Conservation (phyloP, 192 early-diverging fungal genomes). For the Coemansia nantahalensis region DNA sequence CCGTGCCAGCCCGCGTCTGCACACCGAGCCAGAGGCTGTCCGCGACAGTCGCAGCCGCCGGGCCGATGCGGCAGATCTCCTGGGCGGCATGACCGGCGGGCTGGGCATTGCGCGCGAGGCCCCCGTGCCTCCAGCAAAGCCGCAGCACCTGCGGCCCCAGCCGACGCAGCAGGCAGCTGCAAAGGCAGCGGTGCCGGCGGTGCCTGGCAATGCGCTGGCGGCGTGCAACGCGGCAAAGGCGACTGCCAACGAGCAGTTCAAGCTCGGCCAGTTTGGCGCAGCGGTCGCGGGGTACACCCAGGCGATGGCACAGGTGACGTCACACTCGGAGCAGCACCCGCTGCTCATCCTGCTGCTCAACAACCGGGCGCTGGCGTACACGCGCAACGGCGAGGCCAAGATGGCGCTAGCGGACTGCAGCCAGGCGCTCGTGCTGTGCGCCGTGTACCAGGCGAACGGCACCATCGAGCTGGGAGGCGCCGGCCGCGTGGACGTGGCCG, state of each 20-base stretch:
- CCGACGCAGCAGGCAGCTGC: not conserved
- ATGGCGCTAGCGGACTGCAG: conserved; percentile 70
- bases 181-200: conserved; percentile 9
- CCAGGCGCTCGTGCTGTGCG: conserved; percentile 37
- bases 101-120: not conserved
- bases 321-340: conserved; percentile 56
- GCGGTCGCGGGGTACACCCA: conserved; percentile 69
- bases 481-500: conserved; percentile 32
- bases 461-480: conserved; percentile 15
- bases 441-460: conserved; percentile 30
- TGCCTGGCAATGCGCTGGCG: conserved; percentile 16
- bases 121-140: not conserved
- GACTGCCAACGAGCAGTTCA: conserved; percentile 79
- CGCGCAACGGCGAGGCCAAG: conserved; percentile 82
- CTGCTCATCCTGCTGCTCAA: conserved; percentile 67
- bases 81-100: conserved; percentile 10
- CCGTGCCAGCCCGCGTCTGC: not conserved
- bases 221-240: conserved; percentile 46
- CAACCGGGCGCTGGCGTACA: conserved; percentile 77
- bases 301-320: conserved; percentile 60
- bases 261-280: conserved; percentile 84
- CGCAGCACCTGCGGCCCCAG: not conserved
- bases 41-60: not conserved
- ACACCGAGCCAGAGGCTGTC: not conserved
- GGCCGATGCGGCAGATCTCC: conserved; percentile 1